phyloP scores from a whole-genome alignment of 176 grass and related monocot genomes.

The Cymbopogon citratus region DNA sequence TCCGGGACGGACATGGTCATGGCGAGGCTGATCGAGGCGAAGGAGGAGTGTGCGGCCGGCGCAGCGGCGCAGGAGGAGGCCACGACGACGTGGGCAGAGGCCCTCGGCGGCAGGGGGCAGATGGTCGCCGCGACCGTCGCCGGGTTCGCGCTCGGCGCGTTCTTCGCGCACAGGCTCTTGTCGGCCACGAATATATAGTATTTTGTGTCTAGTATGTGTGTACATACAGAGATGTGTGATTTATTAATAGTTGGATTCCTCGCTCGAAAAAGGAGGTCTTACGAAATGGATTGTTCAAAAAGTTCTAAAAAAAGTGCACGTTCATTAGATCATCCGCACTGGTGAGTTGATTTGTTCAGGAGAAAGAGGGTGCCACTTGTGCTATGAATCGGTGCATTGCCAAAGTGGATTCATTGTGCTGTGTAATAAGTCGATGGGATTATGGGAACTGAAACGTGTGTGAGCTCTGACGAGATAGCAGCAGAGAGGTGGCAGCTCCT shows the following conservation, averaged over 20 bases:
- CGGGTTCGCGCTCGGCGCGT: constrained; percentile 50
- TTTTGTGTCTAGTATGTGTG: background rate
- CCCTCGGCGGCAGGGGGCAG: background rate
- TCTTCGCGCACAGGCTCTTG: constrained; percentile 31
- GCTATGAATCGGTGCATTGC: too few relatives aligned
- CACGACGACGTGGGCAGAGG: background rate
- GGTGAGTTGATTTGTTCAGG: too few relatives aligned
- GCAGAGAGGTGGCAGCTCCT: too few relatives aligned
- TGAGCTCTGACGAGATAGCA: too few relatives aligned
- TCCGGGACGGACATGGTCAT: background rate
- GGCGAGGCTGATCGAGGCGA: background rate
- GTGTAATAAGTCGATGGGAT: too few relatives aligned
- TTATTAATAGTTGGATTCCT: background rate
- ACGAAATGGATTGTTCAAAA: background rate
- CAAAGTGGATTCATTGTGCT: too few relatives aligned
- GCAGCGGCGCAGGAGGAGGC: background rate
- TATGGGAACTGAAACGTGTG: too few relatives aligned
- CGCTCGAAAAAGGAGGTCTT: background rate
- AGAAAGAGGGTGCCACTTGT: too few relatives aligned
- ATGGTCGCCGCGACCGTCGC: constrained; percentile 35
- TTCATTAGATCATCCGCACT: too few relatives aligned
- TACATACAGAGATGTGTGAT: background rate
- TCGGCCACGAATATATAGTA: background rate
- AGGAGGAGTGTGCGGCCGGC: background rate
- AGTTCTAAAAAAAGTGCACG: too few relatives aligned